Percentiles rank a stretch among this genome's conserved stretches.
phyloP scores from a whole-genome alignment of 164 flowering plant species.

The Aristolochia contorta region DNA sequence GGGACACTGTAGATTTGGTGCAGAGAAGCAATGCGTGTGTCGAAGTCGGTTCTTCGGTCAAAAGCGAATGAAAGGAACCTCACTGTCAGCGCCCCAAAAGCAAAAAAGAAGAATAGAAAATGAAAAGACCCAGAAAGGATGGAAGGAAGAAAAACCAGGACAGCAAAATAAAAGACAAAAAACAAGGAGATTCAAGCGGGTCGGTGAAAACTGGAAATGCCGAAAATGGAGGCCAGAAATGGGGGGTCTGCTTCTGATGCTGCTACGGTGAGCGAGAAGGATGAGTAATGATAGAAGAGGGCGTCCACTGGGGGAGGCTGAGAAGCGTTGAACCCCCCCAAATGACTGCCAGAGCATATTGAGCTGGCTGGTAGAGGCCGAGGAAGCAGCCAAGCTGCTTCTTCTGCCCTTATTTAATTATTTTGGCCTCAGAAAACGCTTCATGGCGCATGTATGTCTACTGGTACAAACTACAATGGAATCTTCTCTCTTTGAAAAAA shows the following conservation, averaged over 20 bases:
- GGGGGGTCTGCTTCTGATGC: background rate
- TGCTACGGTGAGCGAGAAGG: background rate
- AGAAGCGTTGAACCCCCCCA: background rate
- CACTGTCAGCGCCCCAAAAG: conserved; percentile 18
- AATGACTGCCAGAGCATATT: background rate
- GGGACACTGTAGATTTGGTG: conserved; percentile 22
- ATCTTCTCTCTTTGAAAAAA: no score
- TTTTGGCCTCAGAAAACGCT: conserved; percentile 11
- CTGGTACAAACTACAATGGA: no score
- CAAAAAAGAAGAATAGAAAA: conserved; percentile 3
- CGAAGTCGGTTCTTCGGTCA: conserved; percentile 10
- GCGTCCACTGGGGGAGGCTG: background rate
- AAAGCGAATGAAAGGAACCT: conserved; percentile 15
- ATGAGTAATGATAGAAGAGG: background rate
- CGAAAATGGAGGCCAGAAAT: background rate
- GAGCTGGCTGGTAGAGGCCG: background rate
- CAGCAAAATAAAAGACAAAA: background rate
- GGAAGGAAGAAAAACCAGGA: background rate
- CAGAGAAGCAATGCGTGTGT: conserved; percentile 14
- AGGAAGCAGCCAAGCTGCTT: conserved; percentile 1
- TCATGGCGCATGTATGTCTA: no score
- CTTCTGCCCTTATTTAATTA: background rate
- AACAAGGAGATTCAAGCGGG: conserved; percentile 7
- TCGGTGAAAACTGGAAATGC: background rate
- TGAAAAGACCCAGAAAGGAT: conserved; percentile 1